Evolutionary conservation across 352 stramenopile genomes (phyloP), one percentile per base, ranked within the genome.

Genomic region (Phytophthora foliorum): DNA sequence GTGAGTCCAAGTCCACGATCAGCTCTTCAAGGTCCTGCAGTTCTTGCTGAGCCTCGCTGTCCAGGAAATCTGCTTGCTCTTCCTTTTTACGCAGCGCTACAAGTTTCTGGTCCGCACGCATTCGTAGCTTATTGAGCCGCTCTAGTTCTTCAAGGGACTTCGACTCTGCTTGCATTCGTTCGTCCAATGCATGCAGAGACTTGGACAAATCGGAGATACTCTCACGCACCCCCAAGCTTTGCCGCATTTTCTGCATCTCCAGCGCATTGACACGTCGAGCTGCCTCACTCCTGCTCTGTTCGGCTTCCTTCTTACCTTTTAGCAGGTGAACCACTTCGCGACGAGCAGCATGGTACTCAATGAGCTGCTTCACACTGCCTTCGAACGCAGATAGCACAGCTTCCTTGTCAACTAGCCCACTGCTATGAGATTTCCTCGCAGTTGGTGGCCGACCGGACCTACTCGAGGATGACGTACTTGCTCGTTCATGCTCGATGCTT

Each of bases 241-340:
- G 84, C 0, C 88, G 80, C 65, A 95, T 71, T 57, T 91, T 92
- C 32, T 93, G 80, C 86, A 95, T 93, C 63, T 95, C 86, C n/a
- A 95, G 61, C 4, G 83, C 81, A 34, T 81, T 93, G 22, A 92
- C 60, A 14, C 86, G 86, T 5, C 70, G 69, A 25, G 69, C 66
- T 0, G 82, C 82, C 56, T 92, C 85, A 16, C 77, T 79, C 22
- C 87, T 87, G 51, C 74, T 86, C 0, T 82, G 74, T 53, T 92
- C 73, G 0, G 85, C 79, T 8, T 78, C 71, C 45, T 91, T 85
- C 58, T 92, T 93, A 21, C 86, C 83, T 29, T 87, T 86, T 1
- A 93, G 61, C 19, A 95, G 72, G 21, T 76, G 70, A 27, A 89
- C 69, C 46, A 95, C 80, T 44, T 95, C 79, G 2, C 76, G 75